These are phyloP conservation scores for Wallacemonas sp. DNA, from an alignment of 208 protist species.

Conservation along the genomic window DNA sequence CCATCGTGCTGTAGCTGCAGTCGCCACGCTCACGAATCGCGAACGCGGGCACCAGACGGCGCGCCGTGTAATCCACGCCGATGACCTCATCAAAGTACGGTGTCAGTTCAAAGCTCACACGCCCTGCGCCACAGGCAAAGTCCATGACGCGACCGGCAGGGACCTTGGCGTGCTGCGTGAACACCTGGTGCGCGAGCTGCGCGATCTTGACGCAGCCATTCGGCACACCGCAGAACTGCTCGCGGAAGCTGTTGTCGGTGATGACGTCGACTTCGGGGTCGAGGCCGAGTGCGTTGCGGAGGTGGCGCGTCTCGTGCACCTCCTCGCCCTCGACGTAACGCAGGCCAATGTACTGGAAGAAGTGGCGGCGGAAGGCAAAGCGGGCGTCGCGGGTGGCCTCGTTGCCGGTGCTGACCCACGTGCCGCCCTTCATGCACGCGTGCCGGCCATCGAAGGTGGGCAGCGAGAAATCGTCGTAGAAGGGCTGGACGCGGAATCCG, in stretches of 20 bases:
- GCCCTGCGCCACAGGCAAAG: conserved; percentile 83
- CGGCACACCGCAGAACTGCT: conserved; percentile 50
- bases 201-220: conserved; percentile 80
- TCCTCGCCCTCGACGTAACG: conserved; percentile 87
- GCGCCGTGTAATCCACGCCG: conserved; percentile 83
- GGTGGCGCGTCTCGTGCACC: conserved; percentile 30
- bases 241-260: conserved; percentile 74
- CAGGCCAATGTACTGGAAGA: conserved; percentile 95
- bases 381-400: conserved; percentile 91
- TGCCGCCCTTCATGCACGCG: conserved; percentile 94
- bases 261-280: conserved; percentile 83
- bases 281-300: conserved; percentile 40
- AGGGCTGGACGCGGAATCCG: conserved; percentile 92
- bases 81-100: conserved; percentile 69
- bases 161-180: conserved; percentile 50
- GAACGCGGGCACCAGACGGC: conserved; percentile 83
- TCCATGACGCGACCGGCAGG: conserved; percentile 65
- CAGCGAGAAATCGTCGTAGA: conserved; percentile 97
- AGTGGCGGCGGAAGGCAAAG: conserved; percentile 96
- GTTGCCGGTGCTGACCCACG: conserved; percentile 94
- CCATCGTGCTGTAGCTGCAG: conserved; percentile 68
- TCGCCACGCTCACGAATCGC: conserved; percentile 80
- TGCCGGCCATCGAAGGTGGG: conserved; percentile 96
- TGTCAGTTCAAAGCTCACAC: conserved; percentile 85
- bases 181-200: conserved; percentile 49